Evolutionary conservation across 2,329 filamentous ascomycete genomes (phyloP).

Genomic region (Drechmeria coniospora): DNA sequence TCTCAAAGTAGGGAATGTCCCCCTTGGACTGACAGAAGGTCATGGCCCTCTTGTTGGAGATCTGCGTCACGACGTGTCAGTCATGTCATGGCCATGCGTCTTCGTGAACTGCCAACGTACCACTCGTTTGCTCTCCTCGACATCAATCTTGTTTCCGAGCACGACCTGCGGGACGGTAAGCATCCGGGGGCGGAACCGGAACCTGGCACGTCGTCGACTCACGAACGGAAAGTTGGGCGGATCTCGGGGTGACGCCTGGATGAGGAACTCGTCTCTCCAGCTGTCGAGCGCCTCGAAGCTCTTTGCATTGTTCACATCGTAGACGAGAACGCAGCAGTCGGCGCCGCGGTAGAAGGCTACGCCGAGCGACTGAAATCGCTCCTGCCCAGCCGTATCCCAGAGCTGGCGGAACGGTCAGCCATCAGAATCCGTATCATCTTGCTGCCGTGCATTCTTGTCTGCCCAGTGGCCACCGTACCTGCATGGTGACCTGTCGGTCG

Average conservation of each 20-base stretch:
- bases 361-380: conserved; percentile 91
- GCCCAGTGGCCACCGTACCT: conserved; percentile 38
- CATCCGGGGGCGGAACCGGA: background rate
- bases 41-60: conserved; percentile 89
- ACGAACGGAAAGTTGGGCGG: conserved; percentile 97
- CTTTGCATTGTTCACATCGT: conserved; percentile 98
- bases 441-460: conserved; percentile 4
- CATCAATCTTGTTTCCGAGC: conserved; percentile 96
- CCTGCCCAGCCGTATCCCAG: conserved; percentile 95
- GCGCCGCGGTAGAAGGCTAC: conserved; percentile 96
- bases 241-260: conserved; percentile 90
- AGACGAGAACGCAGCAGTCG: conserved; percentile 94
- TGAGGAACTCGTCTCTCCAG: conserved; percentile 96
- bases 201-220: conserved; percentile 21
- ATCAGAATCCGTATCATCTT: conserved; percentile 3
- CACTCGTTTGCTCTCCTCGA: conserved; percentile 93
- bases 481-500: conserved; percentile 95
- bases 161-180: conserved; percentile 49
- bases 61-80: conserved; percentile 30
- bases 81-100: background rate
- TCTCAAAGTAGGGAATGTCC: conserved; percentile 97
- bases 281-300: conserved; percentile 97
- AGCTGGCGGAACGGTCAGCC: conserved; percentile 40
- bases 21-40: conserved; percentile 97
- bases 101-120: conserved; percentile 25